Base-by-base conservation (phyloP, 2,329 filamentous ascomycete species). In the Hypoxylon sp. region DNA sequence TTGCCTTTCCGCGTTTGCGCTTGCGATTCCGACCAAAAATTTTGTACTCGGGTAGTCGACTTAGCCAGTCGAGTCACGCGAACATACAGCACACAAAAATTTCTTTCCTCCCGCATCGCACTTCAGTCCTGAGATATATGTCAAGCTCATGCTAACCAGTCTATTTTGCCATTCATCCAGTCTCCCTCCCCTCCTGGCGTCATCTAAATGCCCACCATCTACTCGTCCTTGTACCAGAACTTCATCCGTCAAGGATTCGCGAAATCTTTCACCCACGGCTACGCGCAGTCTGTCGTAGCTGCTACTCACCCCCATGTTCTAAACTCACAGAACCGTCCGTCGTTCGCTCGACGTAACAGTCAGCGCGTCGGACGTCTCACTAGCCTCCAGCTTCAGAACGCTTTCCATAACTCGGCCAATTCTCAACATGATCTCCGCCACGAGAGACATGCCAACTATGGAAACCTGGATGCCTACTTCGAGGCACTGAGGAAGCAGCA, bases 201-300 rank as follows among this genome's bases (percentile, higher is more conserved):
- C 80, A 88, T 86, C 92, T 97, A 96, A 97, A 98, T 97, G 95
- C 88, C 88, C 81, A 88, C 88, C 81, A 88, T 89, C 76, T 89
- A 89, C 80, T 89, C 87, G 69, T 87, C 86, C 77, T 82, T 90
- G 71, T 89, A 89, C 81, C 85, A 88, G 82, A 90, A 87, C 85
- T 92, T 98, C 86, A 93, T 97, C 89, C 95, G 96, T 85, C 92
- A 95, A 87, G 94, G 93, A 91, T 91, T 97, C 83, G 90, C 93
- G 78, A 98, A 98, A 85, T 93, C 94, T 77, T 91, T 98, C 80
- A 95, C 93, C 80, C 93, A 98, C 88, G 95, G 95, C 82, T 98
- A 97, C 87, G 94, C 94, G 74, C 95, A 98, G 80, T 97, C 94
- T 69, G 91, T 98, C 82, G 93, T 99, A 82, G 96, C 96, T 77